Conservation (phyloP, 352 stramenopile genomes). For the Hyaloperonospora brassicae region DNA sequence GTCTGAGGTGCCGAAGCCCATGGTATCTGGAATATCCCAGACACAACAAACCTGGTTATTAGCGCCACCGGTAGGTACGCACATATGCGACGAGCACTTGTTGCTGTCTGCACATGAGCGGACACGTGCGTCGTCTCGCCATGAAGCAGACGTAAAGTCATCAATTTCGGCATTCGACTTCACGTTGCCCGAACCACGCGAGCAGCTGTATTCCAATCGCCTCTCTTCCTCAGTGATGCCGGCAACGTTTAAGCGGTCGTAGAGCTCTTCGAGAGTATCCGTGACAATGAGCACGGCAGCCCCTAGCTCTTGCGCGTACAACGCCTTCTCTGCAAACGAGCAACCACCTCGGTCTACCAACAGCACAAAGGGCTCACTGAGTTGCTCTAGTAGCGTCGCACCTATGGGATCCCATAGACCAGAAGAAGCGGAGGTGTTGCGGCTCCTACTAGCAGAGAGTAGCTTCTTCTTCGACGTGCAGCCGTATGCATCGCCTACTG, state of each 20-base stretch:
- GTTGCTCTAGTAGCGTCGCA: slow-evolving; percentile 15
- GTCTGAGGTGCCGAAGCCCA: slow-evolving; percentile 43
- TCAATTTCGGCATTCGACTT: slow-evolving; percentile 23
- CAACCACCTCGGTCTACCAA: slow-evolving; percentile 66
- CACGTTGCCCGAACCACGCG: slow-evolving; percentile 34
- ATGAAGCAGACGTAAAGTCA: slow-evolving; percentile 22
- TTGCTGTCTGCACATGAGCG: slow-evolving; percentile 32
- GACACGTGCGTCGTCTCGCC: slow-evolving; percentile 34
- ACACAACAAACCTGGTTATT: slow-evolving; percentile 60
- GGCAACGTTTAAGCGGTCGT: slow-evolving; percentile 39
- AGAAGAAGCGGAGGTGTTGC: slow-evolving; percentile 8
- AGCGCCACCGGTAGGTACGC: slow-evolving; percentile 43
- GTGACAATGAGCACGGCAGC: slow-evolving; percentile 63
- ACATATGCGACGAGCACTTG: slow-evolving; percentile 51
- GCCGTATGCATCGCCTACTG: slow-evolving; percentile 40
- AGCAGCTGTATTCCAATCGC: slow-evolving; percentile 55
- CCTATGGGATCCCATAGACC: slow-evolving; percentile 8
- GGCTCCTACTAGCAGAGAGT: slow-evolving; percentile 14
- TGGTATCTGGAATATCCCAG: slow-evolving; percentile 72
- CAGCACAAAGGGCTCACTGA: slow-evolving; percentile 44
- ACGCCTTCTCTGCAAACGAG: slow-evolving; percentile 69
- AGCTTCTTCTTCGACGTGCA: slow-evolving; percentile 36
- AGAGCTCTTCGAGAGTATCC: slow-evolving; percentile 64
- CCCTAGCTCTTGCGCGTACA: slow-evolving; percentile 56
- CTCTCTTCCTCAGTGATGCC: slow-evolving; percentile 28